Base-by-base conservation (phyloP, 2,329 filamentous ascomycete species). In the Metarhizium sp. region DNA sequence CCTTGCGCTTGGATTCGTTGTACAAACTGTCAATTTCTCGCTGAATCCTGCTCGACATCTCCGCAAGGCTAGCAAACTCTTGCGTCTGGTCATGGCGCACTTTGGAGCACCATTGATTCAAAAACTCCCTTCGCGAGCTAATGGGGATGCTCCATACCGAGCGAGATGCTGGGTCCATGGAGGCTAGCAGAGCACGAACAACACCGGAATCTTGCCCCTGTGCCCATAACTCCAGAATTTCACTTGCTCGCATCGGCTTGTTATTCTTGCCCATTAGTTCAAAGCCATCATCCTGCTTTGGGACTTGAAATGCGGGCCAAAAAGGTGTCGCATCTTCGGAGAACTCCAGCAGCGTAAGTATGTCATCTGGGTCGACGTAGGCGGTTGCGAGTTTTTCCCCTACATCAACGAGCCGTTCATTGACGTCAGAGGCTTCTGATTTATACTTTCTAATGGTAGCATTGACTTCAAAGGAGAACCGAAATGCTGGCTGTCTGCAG, bases 231-330 rank as follows among this genome's bases (percentile, higher is more conserved):
- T 54, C 13, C 32, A 66, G 62, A 0, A 69, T 34, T 2, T 59
- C 36, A 0, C 59, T 57, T 0, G 67, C 56, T 0, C 59, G 59
- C 7, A 86, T 62, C 0, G 32, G 16, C 48, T 74, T 80, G 1
- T 80, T 79, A 0, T 69, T 62, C 6, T 64, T 70, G 0, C 76
- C 81, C 0, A 82, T 73, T 0, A 66, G 57, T 0, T 49, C 61
- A 70, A 80, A 82, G 0, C 74, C 79, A 29, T 77, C 70, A 0
- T 71, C 59, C 0, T 65, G 58, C 0, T 69, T 58, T 0, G 84
- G 81, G 0, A 84, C 58, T 1, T 63, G 64, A 7, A 90, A 79
- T 0, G 85, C 82, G 2, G 79, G 72, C 61, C 77, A 82, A 57
- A 80, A 86, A 0, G 70, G 65, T 0, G 70, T 63, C 13, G 80